Conservation (phyloP, 257 asterid genomes). For the Forsythia suspensa region DNA sequence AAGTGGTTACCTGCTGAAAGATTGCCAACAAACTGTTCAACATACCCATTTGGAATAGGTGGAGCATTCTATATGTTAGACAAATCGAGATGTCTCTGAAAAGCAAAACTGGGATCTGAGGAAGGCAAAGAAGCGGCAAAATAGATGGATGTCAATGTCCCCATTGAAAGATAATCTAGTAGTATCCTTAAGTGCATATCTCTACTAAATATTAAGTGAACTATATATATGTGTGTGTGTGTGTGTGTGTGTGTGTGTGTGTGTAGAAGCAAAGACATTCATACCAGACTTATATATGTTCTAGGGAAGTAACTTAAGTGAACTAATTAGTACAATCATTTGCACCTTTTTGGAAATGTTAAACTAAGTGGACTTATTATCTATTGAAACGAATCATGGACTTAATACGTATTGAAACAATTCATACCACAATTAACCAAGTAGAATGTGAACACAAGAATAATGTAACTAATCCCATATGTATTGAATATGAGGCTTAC, state of each 20-base stretch:
- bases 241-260: too few relatives aligned
- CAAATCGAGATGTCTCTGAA: too few relatives aligned
- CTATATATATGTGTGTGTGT: too few relatives aligned
- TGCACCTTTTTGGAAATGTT: too few relatives aligned
- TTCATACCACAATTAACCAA: too few relatives aligned
- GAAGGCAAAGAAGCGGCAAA: constrained; percentile 90
- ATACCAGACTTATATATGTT: background rate
- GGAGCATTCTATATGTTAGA: constrained; percentile 84
- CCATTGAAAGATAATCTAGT: constrained; percentile 84
- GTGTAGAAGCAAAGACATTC: too few relatives aligned
- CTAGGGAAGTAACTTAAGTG: background rate
- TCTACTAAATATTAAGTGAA: constrained; percentile 38
- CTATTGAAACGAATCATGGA: too few relatives aligned
- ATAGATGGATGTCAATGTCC: constrained; percentile 67
- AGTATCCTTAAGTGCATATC: constrained; percentile 92
- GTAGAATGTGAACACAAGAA: too few relatives aligned
- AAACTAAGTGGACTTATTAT: too few relatives aligned
- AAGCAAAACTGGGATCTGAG: constrained; percentile 90
- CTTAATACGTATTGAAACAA: too few relatives aligned
- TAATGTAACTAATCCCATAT: too few relatives aligned
- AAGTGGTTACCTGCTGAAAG: constrained; percentile 97
- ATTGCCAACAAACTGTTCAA: constrained; percentile 81
- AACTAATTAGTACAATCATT: background rate
- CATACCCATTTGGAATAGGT: constrained; percentile 53
- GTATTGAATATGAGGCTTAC: too few relatives aligned